Evolutionary conservation across 164 flowering plant genomes (phyloP).

Genomic region (Dillenia suffruticosa): DNA sequence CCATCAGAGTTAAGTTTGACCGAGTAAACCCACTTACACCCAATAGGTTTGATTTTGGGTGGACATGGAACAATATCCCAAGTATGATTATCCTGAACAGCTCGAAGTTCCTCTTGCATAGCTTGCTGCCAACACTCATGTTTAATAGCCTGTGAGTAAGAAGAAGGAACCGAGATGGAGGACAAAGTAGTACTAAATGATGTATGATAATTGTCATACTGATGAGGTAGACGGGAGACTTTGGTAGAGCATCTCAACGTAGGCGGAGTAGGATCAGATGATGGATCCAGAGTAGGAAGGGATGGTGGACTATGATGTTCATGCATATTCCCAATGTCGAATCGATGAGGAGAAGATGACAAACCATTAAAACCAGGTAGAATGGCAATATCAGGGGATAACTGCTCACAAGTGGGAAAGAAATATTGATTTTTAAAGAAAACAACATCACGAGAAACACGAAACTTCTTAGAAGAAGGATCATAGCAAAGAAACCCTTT

Average conservation of each 20-base stretch:
- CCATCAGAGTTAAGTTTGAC: slow-evolving; percentile 12
- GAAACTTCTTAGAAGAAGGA: slow-evolving; percentile 2
- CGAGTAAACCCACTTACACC: slow-evolving; percentile 17
- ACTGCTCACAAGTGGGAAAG: neutral
- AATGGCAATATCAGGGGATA: slow-evolving; percentile 2
- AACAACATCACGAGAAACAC: slow-evolving; percentile 1
- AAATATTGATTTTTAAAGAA: neutral
- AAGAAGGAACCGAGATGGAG: neutral
- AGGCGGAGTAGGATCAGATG: neutral
- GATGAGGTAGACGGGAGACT: neutral
- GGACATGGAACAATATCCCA: slow-evolving; percentile 7
- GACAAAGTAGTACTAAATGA: neutral
- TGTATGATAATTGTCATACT: neutral
- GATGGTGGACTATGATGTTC: neutral
- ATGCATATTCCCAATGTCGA: neutral
- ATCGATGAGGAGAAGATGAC: neutral
- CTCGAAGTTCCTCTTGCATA: slow-evolving; percentile 9
- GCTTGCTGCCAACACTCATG: neutral
- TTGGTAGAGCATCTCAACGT: neutral
- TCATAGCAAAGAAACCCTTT: slow-evolving; percentile 16
- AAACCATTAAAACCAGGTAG: neutral
- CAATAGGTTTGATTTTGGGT: neutral
- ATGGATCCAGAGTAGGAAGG: neutral
- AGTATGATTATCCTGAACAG: slow-evolving; percentile 4
- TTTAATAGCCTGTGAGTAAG: neutral